Percentiles rank a stretch among this genome's conserved stretches.
Evolutionary conservation across 139 green algal species (phyloP).

Genomic region (Tetratostichococcus sp.): DNA sequence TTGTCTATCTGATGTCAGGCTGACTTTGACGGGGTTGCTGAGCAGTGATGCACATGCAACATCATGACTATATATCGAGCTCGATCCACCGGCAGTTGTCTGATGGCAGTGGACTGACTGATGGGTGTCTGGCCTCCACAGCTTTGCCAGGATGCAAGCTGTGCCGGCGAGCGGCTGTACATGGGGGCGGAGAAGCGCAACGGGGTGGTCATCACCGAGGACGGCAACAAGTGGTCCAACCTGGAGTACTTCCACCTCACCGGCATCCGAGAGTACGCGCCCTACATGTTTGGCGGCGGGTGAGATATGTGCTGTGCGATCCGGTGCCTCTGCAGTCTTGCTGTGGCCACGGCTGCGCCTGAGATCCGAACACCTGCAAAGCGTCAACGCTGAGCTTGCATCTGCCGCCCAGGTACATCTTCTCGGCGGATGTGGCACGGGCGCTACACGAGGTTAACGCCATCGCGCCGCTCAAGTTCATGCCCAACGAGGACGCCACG

Average conservation of each 20-base stretch:
- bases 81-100: too few species aligned
- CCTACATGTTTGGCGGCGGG: constrained; percentile 18
- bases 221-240: constrained; percentile 18
- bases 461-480: constrained; percentile 16
- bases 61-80: too few species aligned
- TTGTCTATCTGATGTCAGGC: too few species aligned
- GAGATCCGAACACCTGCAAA: too few species aligned
- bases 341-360: too few species aligned
- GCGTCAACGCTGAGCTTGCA: too few species aligned
- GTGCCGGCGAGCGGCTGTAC: constrained; percentile 4
- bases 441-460: constrained; percentile 12
- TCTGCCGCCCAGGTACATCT: constrained; percentile 6
- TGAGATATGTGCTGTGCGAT: not conserved
- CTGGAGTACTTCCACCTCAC: constrained; percentile 21
- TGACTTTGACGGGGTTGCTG: too few species aligned
- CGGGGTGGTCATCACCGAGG: constrained; percentile 19
- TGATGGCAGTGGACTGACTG: too few species aligned
- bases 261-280: constrained; percentile 9
- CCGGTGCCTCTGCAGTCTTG: not conserved
- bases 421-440: constrained; percentile 16
- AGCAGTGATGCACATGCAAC: too few species aligned
- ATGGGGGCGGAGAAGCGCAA: constrained; percentile 16
- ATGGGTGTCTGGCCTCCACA: too few species aligned
- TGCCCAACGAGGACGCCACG: constrained; percentile 23
- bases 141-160: constrained; percentile 10